Evolutionary conservation across 108 stramenopile genomes (phyloP), one percentile per base, ranked within the genome.

Genomic region (Fragilaria radians): DNA sequence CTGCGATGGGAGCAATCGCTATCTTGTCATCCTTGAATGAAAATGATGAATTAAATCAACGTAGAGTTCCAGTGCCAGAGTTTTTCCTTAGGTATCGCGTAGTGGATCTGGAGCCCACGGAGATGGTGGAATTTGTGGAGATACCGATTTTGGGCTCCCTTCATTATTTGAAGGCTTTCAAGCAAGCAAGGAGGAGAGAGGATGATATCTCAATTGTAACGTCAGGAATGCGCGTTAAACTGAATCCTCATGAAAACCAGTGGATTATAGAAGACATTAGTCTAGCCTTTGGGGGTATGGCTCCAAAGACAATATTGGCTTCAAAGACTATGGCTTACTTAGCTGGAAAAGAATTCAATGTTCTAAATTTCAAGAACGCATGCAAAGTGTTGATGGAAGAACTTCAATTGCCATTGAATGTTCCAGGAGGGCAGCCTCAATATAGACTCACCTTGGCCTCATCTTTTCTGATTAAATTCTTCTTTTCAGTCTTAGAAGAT

Each of bases 121-220:
- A 97, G 65, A 71, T 96, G 31, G 80, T 96, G 48, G 89, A 87
- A 46, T 57, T 63, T 0, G 72, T 97, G 5, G 80, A 84, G 52
- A 68, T 97, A 27, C 96, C 96, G 0, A 53, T 86, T 23, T 19
- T 87, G 7, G 30, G 62, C 11, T 31, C 53, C n/a, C 90, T 93
- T 60, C 95, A 97, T 48, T 96, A 93, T 52, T 76, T 92, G 27
- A 62, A 66, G 22, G 95, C 96, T 27, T 96, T 94, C 72, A 97
- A 97, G 67, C 96, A 97, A 61, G 95, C 95, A 25, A 71, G 95
- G 2, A 68, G 96, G 32, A 57, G 96, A 11, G 96, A 97, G 65
- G 96, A 97, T 65, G 96, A 97, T 65, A 97, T 97, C 54, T 83
- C 82, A 57, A 96, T 97, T 65, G 96, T 97, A 24, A 97, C 96